These are phyloP conservation scores for Claviceps sp. DNA, from an alignment of 2,329 filamentous ascomycete genomes.

Conservation along the genomic window DNA sequence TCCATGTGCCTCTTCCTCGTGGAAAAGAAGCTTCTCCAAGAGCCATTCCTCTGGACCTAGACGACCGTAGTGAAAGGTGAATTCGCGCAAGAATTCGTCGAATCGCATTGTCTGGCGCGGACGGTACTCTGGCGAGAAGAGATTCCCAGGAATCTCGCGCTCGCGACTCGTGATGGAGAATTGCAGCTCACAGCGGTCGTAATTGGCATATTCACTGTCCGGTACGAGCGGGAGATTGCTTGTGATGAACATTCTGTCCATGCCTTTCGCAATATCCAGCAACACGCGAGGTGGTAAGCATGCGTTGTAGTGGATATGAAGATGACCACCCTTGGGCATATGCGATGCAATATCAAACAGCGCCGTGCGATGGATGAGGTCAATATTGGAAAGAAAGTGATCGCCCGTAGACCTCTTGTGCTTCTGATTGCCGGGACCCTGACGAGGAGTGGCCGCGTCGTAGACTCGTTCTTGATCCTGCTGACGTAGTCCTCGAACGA, in stretches of 20 bases:
- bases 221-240: conserved; percentile 37
- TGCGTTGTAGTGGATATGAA: conserved; percentile 71
- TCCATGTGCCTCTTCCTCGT: conserved; percentile 45
- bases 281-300: conserved; percentile 49
- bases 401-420: conserved; percentile 36
- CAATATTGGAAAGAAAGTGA: conserved; percentile 43
- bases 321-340: conserved; percentile 59
- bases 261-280: conserved; percentile 38
- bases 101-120: conserved; percentile 31
- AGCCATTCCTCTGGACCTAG: conserved; percentile 38
- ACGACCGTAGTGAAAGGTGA: conserved; percentile 14
- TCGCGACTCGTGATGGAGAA: conserved; percentile 37
- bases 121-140: conserved; percentile 38
- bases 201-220: conserved; percentile 26
- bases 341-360: conserved; percentile 41
- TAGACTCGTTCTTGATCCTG: conserved; percentile 26
- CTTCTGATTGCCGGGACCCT: conserved; percentile 28
- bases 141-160: conserved; percentile 24
- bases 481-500: conserved; percentile 25
- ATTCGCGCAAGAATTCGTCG: conserved; percentile 25
- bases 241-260: conserved; percentile 56
- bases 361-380: conserved; percentile 40
- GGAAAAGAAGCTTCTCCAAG: conserved; percentile 46
- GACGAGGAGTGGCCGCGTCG: conserved; percentile 14
- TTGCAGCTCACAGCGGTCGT: conserved; percentile 44